phyloP scores from a whole-genome alignment of 1,139 yeast species.

The Suhomyces panamericanus region DNA sequence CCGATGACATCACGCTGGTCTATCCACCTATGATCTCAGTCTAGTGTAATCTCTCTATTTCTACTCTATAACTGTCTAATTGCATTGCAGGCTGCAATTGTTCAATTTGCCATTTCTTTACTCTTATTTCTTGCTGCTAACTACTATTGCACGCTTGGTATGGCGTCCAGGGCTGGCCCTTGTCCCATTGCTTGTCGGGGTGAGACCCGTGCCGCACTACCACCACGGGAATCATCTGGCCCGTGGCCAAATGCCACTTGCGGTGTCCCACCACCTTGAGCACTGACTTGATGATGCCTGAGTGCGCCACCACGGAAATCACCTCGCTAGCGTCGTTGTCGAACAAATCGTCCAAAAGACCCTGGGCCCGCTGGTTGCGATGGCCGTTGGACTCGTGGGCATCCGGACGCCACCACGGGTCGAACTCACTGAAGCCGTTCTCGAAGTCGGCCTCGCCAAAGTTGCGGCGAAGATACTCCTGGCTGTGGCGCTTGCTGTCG shows the following conservation, averaged over 20 bases:
- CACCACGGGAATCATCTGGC: constrained; percentile 21
- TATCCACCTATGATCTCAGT: no score
- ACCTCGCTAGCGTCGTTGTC: constrained; percentile 25
- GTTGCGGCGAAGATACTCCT: constrained; percentile 23
- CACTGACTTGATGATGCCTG: constrained; percentile 34
- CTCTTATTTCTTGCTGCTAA: no score
- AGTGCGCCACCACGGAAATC: constrained; percentile 37
- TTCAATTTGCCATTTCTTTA: no score
- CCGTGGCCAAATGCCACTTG: constrained; percentile 16
- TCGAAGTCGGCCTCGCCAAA: constrained; percentile 34
- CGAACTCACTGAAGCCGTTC: constrained; percentile 28
- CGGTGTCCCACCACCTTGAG: constrained; percentile 32
- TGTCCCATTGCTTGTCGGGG: constrained; percentile 7
- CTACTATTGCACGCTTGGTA: neutral
- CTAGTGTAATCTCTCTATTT: no score
- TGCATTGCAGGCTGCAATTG: no score
- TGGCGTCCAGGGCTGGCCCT: constrained; percentile 8
- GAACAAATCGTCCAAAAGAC: constrained; percentile 34
- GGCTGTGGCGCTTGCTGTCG: constrained; percentile 35
- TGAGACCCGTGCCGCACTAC: constrained; percentile 12
- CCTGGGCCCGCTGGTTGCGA: constrained; percentile 29
- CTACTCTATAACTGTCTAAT: no score
- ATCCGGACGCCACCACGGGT: constrained; percentile 28
- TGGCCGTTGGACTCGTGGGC: constrained; percentile 30
- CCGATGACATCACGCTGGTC: no score